These are phyloP conservation scores for Lactarius tabidus DNA, from an alignment of 768 basidiomycete species.

Conservation along the genomic window DNA sequence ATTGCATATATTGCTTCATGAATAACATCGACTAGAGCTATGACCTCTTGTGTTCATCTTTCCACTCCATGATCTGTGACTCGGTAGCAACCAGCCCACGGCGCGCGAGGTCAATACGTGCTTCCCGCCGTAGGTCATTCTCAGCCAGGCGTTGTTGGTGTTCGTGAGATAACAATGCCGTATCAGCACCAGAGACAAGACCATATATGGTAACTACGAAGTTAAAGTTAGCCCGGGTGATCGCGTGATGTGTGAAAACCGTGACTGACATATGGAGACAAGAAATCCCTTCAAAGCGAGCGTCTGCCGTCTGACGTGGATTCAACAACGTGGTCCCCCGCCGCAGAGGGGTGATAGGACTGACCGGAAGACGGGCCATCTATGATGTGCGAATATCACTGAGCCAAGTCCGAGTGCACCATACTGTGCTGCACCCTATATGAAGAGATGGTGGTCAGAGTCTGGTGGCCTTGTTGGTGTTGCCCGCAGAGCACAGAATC, in stretches of 20 bases:
- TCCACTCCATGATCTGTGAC: slow-evolving; percentile 81
- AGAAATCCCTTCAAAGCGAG: slow-evolving; percentile 79
- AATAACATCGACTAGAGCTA: slow-evolving; percentile 4
- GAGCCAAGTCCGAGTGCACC: slow-evolving; percentile 56
- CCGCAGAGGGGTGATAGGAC: slow-evolving; percentile 20
- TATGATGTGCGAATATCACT: slow-evolving; percentile 58
- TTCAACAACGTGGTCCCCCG: not conserved
- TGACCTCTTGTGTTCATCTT: slow-evolving; percentile 34
- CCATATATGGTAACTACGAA: slow-evolving; percentile 57
- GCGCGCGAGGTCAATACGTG: slow-evolving; percentile 67
- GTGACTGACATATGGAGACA: slow-evolving; percentile 59
- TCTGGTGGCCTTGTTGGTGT: not conserved
- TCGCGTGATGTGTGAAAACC: not conserved
- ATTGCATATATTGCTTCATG: slow-evolving; percentile 21
- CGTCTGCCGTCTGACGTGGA: slow-evolving; percentile 60
- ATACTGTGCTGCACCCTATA: slow-evolving; percentile 51
- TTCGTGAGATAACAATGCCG: slow-evolving; percentile 70
- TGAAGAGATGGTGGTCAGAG: slow-evolving; percentile 10
- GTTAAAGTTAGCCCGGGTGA: slow-evolving; percentile 23
- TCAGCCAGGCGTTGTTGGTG: slow-evolving; percentile 60
- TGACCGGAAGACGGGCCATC: slow-evolving; percentile 72
- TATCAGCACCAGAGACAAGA: slow-evolving; percentile 71
- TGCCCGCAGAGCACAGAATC: not conserved
- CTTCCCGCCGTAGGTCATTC: slow-evolving; percentile 64
- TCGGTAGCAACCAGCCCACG: slow-evolving; percentile 78